Percentiles rank a stretch among this genome's conserved stretches.
Evolutionary conservation across 352 stramenopile species (phyloP).

Genomic region (Globisporangium ultimum): DNA sequence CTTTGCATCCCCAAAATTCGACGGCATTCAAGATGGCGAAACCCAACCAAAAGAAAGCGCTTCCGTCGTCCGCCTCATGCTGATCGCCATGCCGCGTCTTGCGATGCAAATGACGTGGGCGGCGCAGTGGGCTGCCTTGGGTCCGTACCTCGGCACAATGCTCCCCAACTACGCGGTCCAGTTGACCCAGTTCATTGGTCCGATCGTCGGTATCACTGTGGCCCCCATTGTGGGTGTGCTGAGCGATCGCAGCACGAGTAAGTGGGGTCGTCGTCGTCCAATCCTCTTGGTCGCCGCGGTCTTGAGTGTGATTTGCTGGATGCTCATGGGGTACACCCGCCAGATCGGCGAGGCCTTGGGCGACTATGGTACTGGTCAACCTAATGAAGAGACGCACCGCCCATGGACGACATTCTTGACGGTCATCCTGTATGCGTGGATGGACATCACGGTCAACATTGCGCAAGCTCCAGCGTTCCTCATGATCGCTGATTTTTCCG

Average conservation of each 20-base stretch:
- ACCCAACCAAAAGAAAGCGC: no score
- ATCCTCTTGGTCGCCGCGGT: constrained; percentile 61
- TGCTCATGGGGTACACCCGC: constrained; percentile 65
- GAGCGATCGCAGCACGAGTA: constrained; percentile 50
- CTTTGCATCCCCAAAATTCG: no score
- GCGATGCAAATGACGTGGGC: constrained; percentile 79
- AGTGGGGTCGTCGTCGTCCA: constrained; percentile 58
- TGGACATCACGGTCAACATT: constrained; percentile 81
- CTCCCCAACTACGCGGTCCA: constrained; percentile 62
- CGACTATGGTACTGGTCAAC: constrained; percentile 26
- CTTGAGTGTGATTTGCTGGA: constrained; percentile 63
- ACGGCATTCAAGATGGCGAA: constrained; percentile 1
- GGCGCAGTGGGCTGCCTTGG: constrained; percentile 69
- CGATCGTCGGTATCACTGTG: constrained; percentile 64
- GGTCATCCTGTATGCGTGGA: constrained; percentile 79
- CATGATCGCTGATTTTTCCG: constrained; percentile 75
- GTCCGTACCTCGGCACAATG: constrained; percentile 65
- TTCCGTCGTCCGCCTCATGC: no score
- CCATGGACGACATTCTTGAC: constrained; percentile 56
- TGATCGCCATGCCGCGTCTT: no score
- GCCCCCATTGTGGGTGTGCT: constrained; percentile 64
- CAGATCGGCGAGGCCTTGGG: constrained; percentile 59
- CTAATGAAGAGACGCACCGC: constrained; percentile 4
- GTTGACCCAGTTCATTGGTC: constrained; percentile 69
- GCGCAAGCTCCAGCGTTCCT: constrained; percentile 67